Conservation (phyloP, 257 asterid genomes). For the Sherardia arvensis region DNA sequence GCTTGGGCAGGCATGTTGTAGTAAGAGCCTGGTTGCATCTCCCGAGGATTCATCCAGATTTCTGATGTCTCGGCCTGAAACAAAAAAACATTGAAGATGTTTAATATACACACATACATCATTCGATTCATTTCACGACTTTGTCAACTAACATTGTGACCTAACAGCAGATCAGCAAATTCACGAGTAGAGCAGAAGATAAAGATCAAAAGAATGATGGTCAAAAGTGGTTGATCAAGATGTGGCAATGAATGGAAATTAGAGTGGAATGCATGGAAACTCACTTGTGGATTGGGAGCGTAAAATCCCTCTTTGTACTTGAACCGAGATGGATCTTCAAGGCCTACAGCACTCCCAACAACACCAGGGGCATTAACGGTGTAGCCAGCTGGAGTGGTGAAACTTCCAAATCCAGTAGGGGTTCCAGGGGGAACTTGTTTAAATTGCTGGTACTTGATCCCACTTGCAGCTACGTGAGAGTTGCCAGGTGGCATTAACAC, state of each 20-base stretch:
- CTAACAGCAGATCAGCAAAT: no score
- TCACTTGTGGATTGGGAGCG: conserved; percentile 84
- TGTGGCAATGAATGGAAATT: neutral
- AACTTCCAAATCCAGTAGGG: conserved; percentile 74
- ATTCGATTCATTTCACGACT: no score
- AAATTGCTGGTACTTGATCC: conserved; percentile 80
- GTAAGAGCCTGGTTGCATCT: conserved; percentile 71
- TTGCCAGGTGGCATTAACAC: conserved; percentile 75
- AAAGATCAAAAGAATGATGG: no score
- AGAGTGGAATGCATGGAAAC: neutral
- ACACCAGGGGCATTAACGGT: conserved; percentile 73
- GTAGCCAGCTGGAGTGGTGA: conserved; percentile 67
- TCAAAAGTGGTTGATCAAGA: no score
- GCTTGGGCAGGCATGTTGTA: conserved; percentile 83
- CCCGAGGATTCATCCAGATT: conserved; percentile 88
- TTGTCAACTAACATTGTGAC: no score
- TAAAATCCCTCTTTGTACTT: conserved; percentile 78
- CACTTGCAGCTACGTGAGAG: conserved; percentile 54
- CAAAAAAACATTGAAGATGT: neutral
- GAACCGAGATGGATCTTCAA: conserved; percentile 78
- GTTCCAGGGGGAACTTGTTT: conserved; percentile 70
- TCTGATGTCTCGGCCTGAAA: conserved; percentile 91
- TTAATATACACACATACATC: neutral
- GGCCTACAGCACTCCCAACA: conserved; percentile 64
- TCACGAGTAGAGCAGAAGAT: no score